Conservation (phyloP, 129 eudicot species). For the Deinandra increscens region DNA sequence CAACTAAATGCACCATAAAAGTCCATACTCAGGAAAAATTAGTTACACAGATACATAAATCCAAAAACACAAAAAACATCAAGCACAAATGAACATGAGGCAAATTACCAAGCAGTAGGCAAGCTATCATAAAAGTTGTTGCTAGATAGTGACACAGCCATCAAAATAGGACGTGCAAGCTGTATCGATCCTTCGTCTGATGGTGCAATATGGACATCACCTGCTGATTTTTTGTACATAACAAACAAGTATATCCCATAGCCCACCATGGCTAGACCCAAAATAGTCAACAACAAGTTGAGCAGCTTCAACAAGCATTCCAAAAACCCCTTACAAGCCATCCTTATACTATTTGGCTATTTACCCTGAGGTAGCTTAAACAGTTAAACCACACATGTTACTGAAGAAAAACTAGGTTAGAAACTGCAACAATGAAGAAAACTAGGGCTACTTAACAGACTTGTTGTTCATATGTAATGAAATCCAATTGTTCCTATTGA, state of each 20-base stretch:
- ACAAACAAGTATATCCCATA: conserved; percentile 78
- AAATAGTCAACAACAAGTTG: conserved; percentile 62
- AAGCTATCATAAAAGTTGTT: conserved; percentile 48
- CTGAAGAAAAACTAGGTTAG: not conserved
- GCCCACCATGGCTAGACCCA: conserved; percentile 77
- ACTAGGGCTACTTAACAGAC: not conserved
- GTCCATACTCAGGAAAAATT: no score
- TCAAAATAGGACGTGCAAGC: conserved; percentile 76
- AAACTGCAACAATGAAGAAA: conserved; percentile 10
- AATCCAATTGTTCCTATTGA: not conserved
- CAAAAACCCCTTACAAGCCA: conserved; percentile 80
- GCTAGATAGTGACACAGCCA: conserved; percentile 49
- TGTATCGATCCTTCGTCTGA: conserved; percentile 40
- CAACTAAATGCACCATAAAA: not conserved
- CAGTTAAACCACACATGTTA: conserved; percentile 16
- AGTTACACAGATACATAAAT: no score
- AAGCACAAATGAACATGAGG: not conserved
- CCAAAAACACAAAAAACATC: conserved; percentile 7
- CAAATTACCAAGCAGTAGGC: conserved; percentile 74
- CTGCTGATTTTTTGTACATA: conserved; percentile 47
- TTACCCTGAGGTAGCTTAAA: conserved; percentile 18
- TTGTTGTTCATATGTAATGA: conserved; percentile 2
- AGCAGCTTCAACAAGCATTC: conserved; percentile 80
- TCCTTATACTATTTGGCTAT: conserved; percentile 19
- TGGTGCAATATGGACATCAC: conserved; percentile 33